A percentile compares a stretch with the other conserved stretches of the same genome.
Conservation (phyloP, 805 yeast species). For the Nakazawaea ishiwadae region DNA sequence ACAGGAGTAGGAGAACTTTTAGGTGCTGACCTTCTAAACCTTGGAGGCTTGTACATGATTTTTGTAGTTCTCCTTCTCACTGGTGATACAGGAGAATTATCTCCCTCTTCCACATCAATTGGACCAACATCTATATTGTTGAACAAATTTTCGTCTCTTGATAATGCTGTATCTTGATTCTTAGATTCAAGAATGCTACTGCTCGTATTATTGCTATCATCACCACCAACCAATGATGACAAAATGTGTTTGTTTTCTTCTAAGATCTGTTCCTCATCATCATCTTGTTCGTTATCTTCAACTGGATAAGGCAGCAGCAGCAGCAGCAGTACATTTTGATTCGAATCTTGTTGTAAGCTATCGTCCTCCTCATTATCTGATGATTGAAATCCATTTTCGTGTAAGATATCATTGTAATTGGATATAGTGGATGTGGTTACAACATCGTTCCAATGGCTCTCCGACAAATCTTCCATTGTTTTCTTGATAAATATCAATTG, state of each 20-base stretch:
- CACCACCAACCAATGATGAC: slow-evolving; percentile 34
- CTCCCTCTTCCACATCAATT: slow-evolving; percentile 16
- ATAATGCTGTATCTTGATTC: slow-evolving; percentile 17
- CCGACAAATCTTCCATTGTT: slow-evolving; percentile 41
- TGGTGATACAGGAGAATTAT: slow-evolving; percentile 27
- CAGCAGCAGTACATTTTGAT: too few species aligned
- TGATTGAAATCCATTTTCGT: slow-evolving; percentile 11
- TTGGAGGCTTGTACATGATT: slow-evolving; percentile 42
- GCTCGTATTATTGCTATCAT: too few species aligned
- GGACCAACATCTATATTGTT: slow-evolving; percentile 24
- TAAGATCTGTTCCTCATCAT: slow-evolving; percentile 15
- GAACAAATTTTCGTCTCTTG: slow-evolving; percentile 30
- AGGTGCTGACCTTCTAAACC: slow-evolving; percentile 30
- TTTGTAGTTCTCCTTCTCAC: slow-evolving; percentile 34
- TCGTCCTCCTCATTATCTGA: not conserved
- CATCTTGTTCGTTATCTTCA: slow-evolving; percentile 17
- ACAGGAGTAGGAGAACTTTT: too few species aligned
- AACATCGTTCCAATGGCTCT: slow-evolving; percentile 61
- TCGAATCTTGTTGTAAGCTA: too few species aligned
- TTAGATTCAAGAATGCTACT: too few species aligned
- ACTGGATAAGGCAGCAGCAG: too few species aligned
- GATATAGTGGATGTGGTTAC: slow-evolving; percentile 31
- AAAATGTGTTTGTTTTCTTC: slow-evolving; percentile 26
- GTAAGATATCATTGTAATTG: slow-evolving; percentile 16
- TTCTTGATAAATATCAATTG: not conserved